Evolutionary conservation across 78 protist genomes (phyloP).

Genomic region (Dictyostelium firmibasis): DNA sequence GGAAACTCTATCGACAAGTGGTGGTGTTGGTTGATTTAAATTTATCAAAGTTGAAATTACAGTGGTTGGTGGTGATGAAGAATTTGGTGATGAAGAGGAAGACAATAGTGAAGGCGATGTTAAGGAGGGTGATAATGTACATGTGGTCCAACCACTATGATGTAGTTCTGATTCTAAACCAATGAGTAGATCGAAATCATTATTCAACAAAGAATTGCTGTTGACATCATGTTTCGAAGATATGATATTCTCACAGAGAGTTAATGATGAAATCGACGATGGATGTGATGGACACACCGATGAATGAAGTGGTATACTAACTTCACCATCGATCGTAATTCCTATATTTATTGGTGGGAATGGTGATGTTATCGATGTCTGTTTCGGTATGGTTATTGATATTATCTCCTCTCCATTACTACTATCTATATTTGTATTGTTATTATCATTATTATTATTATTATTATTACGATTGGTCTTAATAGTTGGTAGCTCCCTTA

Average conservation of each 20-base stretch:
- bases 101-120: background rate
- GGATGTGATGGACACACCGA: slow-evolving; percentile 42
- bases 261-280: background rate
- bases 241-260: slow-evolving; percentile 16
- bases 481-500: background rate
- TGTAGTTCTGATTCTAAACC: background rate
- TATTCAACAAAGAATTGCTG: background rate
- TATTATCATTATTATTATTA: background rate
- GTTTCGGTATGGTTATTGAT: slow-evolving; percentile 15
- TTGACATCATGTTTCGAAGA: background rate
- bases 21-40: background rate
- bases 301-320: background rate
- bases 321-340: slow-evolving; percentile 19
- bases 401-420: background rate
- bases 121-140: background rate
- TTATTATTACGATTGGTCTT: background rate
- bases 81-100: background rate
- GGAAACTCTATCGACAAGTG: background rate
- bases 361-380: background rate
- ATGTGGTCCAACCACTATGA: background rate
- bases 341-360: slow-evolving; percentile 3
- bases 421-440: background rate
- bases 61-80: background rate
- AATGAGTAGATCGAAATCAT: background rate
- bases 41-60: background rate